Conservation (phyloP, 305 asterid species). For the Solanum aculeatissimum region DNA sequence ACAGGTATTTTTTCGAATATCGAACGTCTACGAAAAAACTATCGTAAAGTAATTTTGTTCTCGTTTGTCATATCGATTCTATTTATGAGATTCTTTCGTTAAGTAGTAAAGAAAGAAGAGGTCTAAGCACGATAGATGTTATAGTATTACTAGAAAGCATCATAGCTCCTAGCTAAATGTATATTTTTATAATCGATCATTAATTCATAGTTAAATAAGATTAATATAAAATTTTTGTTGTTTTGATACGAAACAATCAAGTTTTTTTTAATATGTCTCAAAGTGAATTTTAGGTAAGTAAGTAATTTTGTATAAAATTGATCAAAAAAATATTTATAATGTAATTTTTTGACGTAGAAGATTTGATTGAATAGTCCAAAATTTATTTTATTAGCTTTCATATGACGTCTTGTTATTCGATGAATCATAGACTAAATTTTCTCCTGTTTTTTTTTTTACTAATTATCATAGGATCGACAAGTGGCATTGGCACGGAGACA, state of each 20-base stretch:
- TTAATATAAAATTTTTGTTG: not conserved
- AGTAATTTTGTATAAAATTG: too few relatives aligned
- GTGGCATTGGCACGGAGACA: slow-evolving; percentile 75
- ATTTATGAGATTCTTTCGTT: not conserved
- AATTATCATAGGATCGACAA: slow-evolving; percentile 52
- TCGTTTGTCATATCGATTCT: not conserved
- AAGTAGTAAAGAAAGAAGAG: not conserved
- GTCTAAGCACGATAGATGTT: not conserved
- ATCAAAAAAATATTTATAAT: too few relatives aligned
- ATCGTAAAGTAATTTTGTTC: not conserved
- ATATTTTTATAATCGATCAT: not conserved
- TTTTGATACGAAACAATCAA: not conserved
- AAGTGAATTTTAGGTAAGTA: not conserved
- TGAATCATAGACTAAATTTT: not conserved
- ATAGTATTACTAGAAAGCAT: not conserved
- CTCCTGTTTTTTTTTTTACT: not conserved
- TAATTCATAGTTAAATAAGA: not conserved
- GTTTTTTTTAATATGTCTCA: too few relatives aligned
- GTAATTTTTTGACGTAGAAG: not conserved
- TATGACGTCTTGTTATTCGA: too few relatives aligned
- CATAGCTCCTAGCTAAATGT: not conserved
- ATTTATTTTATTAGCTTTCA: too few relatives aligned
- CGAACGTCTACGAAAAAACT: not conserved
- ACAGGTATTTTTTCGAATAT: slow-evolving; percentile 28
- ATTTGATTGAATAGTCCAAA: not conserved